A percentile compares a stretch with the other conserved stretches of the same genome.
Conservation (phyloP, 2,329 filamentous ascomycete genomes). For the Septoria petroselini region DNA sequence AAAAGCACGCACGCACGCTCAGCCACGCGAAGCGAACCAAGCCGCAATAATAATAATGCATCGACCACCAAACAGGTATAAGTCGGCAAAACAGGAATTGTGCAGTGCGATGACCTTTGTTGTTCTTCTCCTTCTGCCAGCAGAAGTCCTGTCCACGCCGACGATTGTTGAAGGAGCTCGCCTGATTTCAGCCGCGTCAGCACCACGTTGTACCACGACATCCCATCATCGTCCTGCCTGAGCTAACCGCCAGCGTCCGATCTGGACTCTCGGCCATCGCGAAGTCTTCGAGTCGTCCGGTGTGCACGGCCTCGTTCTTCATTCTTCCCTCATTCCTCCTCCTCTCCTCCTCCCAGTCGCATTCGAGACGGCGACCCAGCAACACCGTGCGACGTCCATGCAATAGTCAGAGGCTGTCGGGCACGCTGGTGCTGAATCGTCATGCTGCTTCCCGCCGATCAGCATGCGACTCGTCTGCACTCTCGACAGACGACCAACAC, state of each 20-base stretch:
- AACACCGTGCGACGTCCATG: conserved; percentile 13
- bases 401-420: conserved; percentile 12
- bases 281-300: not conserved
- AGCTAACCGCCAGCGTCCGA: conserved; percentile 16
- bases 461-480: not conserved
- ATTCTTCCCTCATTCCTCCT: not conserved
- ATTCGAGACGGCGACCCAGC: not conserved
- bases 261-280: conserved; percentile 4
- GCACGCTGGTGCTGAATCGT: conserved; percentile 21
- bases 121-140: not conserved
- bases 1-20: not conserved
- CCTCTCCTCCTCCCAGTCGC: conserved; percentile 3
- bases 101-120: not conserved
- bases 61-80: not conserved
- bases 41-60: not conserved
- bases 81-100: not conserved
- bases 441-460: conserved; percentile 23
- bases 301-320: conserved; percentile 10
- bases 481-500: conserved; percentile 3
- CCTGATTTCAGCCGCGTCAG: conserved; percentile 8
- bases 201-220: not conserved
- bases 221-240: conserved; percentile 2
- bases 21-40: conserved; percentile 10
- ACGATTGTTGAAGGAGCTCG: too few relatives aligned
- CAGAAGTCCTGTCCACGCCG: too few relatives aligned